Evolutionary conservation across 2,329 filamentous ascomycete species (phyloP).

Genomic region (Pseudogymnoascus sp.): DNA sequence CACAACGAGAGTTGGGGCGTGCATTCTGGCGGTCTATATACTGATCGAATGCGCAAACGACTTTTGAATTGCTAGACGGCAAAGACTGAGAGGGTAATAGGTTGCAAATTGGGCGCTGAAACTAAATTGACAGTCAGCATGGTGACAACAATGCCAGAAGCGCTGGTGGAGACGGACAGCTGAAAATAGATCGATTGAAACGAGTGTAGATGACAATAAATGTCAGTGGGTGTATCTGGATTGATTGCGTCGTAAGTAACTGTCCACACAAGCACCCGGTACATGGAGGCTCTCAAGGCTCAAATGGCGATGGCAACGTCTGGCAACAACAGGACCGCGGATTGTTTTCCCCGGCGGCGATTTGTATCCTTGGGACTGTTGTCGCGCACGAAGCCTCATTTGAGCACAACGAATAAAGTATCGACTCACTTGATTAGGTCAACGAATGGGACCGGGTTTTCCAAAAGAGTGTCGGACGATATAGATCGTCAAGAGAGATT

Average conservation of each 20-base stretch:
- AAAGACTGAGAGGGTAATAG: conserved; percentile 5
- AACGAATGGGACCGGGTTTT: conserved; percentile 18
- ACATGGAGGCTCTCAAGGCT: background rate
- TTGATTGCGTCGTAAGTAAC: conserved; percentile 17
- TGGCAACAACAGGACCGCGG: background rate
- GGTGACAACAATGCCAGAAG: background rate
- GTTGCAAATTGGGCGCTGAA: conserved; percentile 4
- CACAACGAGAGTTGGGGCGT: conserved; percentile 40
- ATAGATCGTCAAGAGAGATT: conserved; percentile 5
- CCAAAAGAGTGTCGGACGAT: conserved; percentile 29
- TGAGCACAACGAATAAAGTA: conserved; percentile 13
- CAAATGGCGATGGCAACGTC: background rate
- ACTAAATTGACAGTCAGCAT: conserved; percentile 40
- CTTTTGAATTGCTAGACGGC: conserved; percentile 15
- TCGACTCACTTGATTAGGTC: conserved; percentile 27
- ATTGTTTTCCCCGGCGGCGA: background rate
- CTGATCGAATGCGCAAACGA: conserved; percentile 17
- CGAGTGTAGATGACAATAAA: conserved; percentile 52
- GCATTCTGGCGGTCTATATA: conserved; percentile 38
- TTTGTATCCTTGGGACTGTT: background rate
- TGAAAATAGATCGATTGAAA: conserved; percentile 34
- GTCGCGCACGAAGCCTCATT: conserved; percentile 1
- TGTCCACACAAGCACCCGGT: background rate
- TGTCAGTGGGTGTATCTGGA: conserved; percentile 31
- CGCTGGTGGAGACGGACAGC: background rate